A percentile compares a stretch with the other conserved stretches of the same genome.
phyloP scores from a whole-genome alignment of 1,139 yeast species.

The Geotrichum siamense region DNA sequence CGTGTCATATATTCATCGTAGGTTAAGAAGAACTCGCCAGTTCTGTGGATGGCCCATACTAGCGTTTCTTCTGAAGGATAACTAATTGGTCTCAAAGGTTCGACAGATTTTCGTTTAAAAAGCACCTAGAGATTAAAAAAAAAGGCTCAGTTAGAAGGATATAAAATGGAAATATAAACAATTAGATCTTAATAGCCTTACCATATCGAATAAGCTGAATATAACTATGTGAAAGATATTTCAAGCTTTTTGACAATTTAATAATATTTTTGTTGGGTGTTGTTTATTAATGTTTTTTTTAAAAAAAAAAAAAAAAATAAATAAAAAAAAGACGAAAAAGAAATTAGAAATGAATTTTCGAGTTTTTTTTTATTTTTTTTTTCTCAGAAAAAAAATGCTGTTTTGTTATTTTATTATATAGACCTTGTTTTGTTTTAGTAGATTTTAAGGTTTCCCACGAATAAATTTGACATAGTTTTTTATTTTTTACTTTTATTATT shows the following conservation, averaged over 20 bases:
- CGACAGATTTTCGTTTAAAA: constrained; percentile 35
- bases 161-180: constrained; percentile 1
- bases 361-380: not conserved
- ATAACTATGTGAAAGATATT: too few species aligned
- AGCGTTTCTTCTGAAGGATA: constrained; percentile 27
- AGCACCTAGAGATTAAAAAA: constrained; percentile 23
- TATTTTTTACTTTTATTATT: too few species aligned
- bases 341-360: not conserved
- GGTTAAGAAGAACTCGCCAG: constrained; percentile 76
- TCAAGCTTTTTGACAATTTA: constrained; percentile 1
- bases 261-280: too few species aligned
- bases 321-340: not conserved
- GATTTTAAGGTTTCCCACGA: too few species aligned
- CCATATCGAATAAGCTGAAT: too few species aligned
- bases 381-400: too few species aligned
- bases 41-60: constrained; percentile 70
- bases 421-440: too few species aligned
- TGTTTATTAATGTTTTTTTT: too few species aligned
- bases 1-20: constrained; percentile 65
- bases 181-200: not conserved
- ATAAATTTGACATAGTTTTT: too few species aligned
- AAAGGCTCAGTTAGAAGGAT: not conserved
- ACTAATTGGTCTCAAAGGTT: constrained; percentile 25
- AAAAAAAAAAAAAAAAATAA: not conserved
- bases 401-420: too few species aligned